Percentiles rank a stretch among this genome's conserved stretches.
Conservation (phyloP, 805 yeast species). For the Saccharomycopsis sp. region DNA sequence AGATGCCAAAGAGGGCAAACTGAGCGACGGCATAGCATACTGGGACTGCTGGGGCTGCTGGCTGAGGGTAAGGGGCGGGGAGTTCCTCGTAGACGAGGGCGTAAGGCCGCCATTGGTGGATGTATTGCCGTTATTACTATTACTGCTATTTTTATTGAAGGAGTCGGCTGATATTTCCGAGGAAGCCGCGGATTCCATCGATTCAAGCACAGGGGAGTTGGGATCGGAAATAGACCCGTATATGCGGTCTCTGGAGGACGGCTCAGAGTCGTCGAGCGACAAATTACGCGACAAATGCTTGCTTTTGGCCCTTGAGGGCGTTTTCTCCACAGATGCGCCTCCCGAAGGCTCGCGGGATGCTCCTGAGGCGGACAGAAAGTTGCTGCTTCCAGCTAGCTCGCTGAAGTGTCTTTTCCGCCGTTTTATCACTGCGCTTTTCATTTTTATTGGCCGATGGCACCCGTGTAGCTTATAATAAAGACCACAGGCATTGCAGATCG, state of each 20-base stretch:
- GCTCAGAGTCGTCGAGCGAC: neutral
- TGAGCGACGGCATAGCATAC: too few relatives aligned
- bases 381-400: neutral
- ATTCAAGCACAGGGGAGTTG: neutral
- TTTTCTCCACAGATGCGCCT: neutral
- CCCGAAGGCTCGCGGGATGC: neutral
- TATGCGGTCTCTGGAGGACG: neutral
- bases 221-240: neutral
- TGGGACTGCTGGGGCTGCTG: neutral
- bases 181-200: neutral
- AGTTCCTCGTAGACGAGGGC: neutral
- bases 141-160: too few relatives aligned
- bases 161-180: too few relatives aligned
- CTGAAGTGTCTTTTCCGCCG: slow-evolving; percentile 50
- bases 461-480: slow-evolving; percentile 72
- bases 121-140: too few relatives aligned
- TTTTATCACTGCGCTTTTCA: slow-evolving; percentile 68
- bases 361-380: neutral
- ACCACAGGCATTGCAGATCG: slow-evolving; percentile 87
- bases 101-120: too few relatives aligned
- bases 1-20: neutral
- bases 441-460: slow-evolving; percentile 63
- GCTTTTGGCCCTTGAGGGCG: neutral
- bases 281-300: neutral
- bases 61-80: neutral